These are phyloP conservation scores for Venturia carpophila DNA, from an alignment of 2,329 filamentous ascomycete species.

Conservation along the genomic window DNA sequence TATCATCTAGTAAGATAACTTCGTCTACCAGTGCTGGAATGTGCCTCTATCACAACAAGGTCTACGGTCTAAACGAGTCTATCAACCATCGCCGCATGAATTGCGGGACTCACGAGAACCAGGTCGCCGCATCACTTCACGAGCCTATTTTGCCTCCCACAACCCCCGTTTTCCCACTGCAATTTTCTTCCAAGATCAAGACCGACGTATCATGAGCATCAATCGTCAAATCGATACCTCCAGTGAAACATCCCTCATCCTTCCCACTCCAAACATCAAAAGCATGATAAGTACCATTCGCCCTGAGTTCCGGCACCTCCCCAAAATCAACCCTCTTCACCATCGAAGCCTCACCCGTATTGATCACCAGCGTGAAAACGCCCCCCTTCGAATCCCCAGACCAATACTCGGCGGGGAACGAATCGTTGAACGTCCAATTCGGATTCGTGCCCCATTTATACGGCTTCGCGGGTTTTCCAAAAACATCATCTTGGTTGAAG, in stretches of 20 bases:
- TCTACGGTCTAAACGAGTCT: too few relatives aligned
- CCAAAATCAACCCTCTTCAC: slow-evolving; percentile 34
- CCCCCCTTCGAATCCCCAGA: slow-evolving; percentile 37
- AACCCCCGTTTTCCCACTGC: neutral
- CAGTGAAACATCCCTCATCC: slow-evolving; percentile 25
- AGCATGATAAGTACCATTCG: slow-evolving; percentile 31
- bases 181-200: slow-evolving; percentile 1
- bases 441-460: slow-evolving; percentile 43
- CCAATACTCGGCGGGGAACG: slow-evolving; percentile 45
- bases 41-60: too few relatives aligned
- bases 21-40: too few relatives aligned
- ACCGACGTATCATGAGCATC: slow-evolving; percentile 6
- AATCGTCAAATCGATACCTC: neutral
- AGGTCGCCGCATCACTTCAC: too few relatives aligned
- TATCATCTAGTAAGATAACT: too few relatives aligned
- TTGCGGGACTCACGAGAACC: too few relatives aligned
- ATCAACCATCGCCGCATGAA: too few relatives aligned
- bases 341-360: slow-evolving; percentile 26
- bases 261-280: slow-evolving; percentile 42
- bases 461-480: slow-evolving; percentile 27
- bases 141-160: too few relatives aligned
- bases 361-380: slow-evolving; percentile 40
- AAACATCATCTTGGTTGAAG: slow-evolving; percentile 39
- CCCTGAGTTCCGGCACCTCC: slow-evolving; percentile 38
- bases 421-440: slow-evolving; percentile 45